A percentile compares a stretch with the other conserved stretches of the same genome.
Evolutionary conservation across 495 filamentous ascomycete species (phyloP).

Genomic region (Hypoxylon perforatum): DNA sequence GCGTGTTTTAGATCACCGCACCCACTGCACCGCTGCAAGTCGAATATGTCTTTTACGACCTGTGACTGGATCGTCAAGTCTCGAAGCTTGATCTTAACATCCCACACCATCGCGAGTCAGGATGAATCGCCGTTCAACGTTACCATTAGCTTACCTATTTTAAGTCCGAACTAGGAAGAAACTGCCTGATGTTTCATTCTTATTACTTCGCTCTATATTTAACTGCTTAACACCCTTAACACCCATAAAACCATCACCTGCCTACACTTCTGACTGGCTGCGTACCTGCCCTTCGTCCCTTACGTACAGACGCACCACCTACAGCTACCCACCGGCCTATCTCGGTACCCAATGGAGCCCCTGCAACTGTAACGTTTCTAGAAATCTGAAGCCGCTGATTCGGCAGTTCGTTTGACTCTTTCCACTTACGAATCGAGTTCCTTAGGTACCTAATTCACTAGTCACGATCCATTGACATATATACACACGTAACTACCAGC

Average conservation of each 20-base stretch:
- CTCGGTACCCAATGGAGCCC: constrained; percentile 37
- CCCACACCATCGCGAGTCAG: constrained; percentile 30
- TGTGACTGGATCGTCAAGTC: not conserved
- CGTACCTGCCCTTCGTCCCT: constrained; percentile 17
- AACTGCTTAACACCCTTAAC: not conserved
- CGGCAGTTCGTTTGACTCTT: constrained; percentile 43
- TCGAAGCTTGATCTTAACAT: constrained; percentile 10
- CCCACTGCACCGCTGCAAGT: not conserved
- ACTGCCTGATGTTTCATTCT: constrained; percentile 34
- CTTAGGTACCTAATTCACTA: constrained; percentile 9
- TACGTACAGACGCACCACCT: constrained; percentile 17
- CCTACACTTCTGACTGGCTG: not conserved
- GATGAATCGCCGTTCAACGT: constrained; percentile 35
- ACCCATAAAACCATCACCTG: not conserved
- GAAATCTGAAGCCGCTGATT: constrained; percentile 38
- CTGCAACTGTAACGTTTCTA: constrained; percentile 49
- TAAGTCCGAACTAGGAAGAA: constrained; percentile 9
- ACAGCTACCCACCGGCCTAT: constrained; percentile 18
- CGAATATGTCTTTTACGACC: not conserved
- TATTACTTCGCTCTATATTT: constrained; percentile 30
- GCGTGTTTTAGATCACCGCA: not conserved
- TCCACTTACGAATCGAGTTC: constrained; percentile 17
- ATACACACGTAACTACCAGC: constrained; percentile 15
- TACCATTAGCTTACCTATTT: constrained; percentile 33
- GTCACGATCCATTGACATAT: constrained; percentile 12